Base-by-base conservation (phyloP, 306 rosid genomes). In the Citrullus amarus region DNA sequence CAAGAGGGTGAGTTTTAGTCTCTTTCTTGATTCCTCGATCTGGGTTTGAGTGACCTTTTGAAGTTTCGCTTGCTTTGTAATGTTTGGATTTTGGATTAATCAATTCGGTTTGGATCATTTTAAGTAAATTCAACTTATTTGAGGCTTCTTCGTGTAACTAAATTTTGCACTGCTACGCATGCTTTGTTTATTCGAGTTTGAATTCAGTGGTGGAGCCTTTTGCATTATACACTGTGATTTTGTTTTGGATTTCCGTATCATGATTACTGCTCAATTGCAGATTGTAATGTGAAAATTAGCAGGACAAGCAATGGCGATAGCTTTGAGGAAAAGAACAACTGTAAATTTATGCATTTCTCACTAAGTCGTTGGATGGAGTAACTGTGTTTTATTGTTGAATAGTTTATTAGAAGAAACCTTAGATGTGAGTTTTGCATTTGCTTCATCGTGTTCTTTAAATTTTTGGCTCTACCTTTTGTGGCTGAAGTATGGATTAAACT, bases 1-100 rank as follows among this genome's bases (percentile, higher is more conserved):
- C 18, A 87, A 0, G 99, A 96, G 8, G 98, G 99, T 96, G 68
- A 84, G 84, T 66, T 51, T 78, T 17, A 54, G 51, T 18, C 32
- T 34, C 22, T 38, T 56, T 75, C n/a, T 70, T 25, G 56, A 16
- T 68, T 39, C 5, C 57, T 81, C 38, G 60, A 58, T 68, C 48
- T 65, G 71, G 77, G 76, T 60, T 65, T 53, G 28, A 30, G 18
- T 28, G 5, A 15, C 2, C 25, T 74, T 22, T 53, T 34, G 3
- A 5, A n/a, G 50, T 10, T 36, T 55, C 36, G 3, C 1, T 75
- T 55, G 53, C 58, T 38, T 46, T 58, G 53, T 66, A 55, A 7
- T 41, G 6, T 13, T 58, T 76, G 30, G 34, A 41, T 55, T n/a
- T 76, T 76, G 3, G 15, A 16, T 3, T 9, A 53, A 32, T 74